Evolutionary conservation across 2,329 filamentous ascomycete species (phyloP), one percentile per base, ranked within the genome.

Genomic region (Pseudocercospora pini-densiflorae): DNA sequence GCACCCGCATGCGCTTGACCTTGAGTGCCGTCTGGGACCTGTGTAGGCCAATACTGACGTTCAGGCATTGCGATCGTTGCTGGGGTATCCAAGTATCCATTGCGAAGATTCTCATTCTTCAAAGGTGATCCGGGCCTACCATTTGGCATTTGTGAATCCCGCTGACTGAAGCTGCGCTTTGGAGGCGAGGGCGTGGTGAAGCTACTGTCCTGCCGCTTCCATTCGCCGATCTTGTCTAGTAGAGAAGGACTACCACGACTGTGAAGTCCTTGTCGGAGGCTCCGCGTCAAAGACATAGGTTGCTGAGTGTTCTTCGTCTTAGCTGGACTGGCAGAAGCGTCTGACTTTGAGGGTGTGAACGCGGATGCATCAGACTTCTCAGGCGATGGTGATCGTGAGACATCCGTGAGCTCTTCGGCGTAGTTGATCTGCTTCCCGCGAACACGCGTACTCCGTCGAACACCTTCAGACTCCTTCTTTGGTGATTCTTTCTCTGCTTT

Each of bases 361-460:
- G 36, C 24, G 6, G 69, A 69, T 16, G 58, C 61, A 29, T 69
- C 64, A 5, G 69, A 69, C 54, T 69, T 71, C 19, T 43, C 59
- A 9, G 69, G 67, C 5, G 69, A 71, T 2, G 65, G 55, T 16
- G 63, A 61, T 21, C 36, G 45, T 8, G 62, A 67, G 7, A 61
- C 36, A 23, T 66, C 61, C 19, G 66, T 65, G 5, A 45, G 19
- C 14, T 62, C 62, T 57, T 71, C 70, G 3, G 60, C 62, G 43
- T 72, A 72, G 51, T 68, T 68, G 43, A 72, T 45, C 55, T 67
- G 59, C 53, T 70, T 72, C 36, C 54, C 63, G 12, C 59, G 64
- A 3, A 62, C 64, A 14, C 70, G 64, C 12, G 67, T 59, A 53
- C 70, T 72, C 2, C 70, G 62, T 5, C 70, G 68, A 5, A 70